Base-by-base conservation (phyloP, 805 yeast species). In the Candida schatavii region DNA sequence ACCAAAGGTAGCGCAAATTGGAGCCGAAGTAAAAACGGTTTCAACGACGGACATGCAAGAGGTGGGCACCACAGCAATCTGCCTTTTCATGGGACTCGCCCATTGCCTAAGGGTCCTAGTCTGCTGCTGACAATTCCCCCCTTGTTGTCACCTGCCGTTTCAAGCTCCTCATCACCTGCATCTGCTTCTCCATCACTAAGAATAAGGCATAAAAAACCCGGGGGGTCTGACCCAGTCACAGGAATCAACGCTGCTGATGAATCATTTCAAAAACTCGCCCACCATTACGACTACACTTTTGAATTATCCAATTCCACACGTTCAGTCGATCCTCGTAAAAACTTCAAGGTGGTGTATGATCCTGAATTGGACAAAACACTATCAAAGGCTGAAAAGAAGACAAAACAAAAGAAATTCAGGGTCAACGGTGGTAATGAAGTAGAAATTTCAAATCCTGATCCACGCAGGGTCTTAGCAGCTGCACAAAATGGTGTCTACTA, bases 301-400 rank as follows among this genome's bases (percentile, higher is more conserved):
- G 25, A 37, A 15, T 20, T 49, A 15, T 41, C 49, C 10, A 47
- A 41, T 20, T 17, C 43, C 7, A 32, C 43, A n/a, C 44, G 44
- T 3, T 17, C 17, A 22, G 35, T 40, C 4, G 57, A 59, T 39
- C 30, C 42, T 2, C 40, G 46, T 40, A 70, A 65, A 40, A 61
- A 64, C 40, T 72, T 66, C 51, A 70, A 62, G 45, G 76, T 79
- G 0, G 46, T 66, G 2, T 78, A 77, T 50, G 87, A 81, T 50
- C 74, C 74, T 1, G 74, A 68, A 41, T 48, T 64, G 23, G 74
- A 69, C 49, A 55, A 57, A 43, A 29, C 57, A 3, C 50, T 69
- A n/a, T 43, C 54, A 18, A 68, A 66, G 41, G 41, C 48, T 4
- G 72, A 68, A 26, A 49, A 55, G 31, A 66, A 64, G 46, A 13